A percentile compares a stretch with the other conserved stretches of the same genome.
Evolutionary conservation across 805 yeast species (phyloP).

Genomic region (Pichia heedii): DNA sequence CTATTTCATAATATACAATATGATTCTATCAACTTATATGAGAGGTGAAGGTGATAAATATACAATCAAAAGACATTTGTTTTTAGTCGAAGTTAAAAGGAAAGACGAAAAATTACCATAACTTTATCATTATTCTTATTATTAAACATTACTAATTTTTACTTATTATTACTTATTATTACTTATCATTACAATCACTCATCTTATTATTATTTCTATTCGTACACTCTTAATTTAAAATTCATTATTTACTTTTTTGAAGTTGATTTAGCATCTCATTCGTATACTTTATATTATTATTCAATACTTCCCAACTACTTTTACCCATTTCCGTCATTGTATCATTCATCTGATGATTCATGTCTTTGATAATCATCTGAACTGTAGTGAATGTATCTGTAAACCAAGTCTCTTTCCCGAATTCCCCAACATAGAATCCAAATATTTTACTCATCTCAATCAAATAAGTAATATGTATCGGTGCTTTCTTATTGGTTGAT

Average conservation of each 20-base stretch:
- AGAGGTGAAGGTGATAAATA: constrained; percentile 48
- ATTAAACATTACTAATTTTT: no score
- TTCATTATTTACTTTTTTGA: no score
- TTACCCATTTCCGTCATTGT: neutral
- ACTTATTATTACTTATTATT: no score
- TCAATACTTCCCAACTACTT: no score
- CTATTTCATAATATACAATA: constrained; percentile 70
- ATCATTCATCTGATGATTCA: neutral
- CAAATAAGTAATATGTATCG: constrained; percentile 6
- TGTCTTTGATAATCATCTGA: neutral
- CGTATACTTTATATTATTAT: no score
- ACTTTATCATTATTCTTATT: no score
- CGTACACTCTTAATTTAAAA: no score
- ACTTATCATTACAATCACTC: no score
- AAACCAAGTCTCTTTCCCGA: constrained; percentile 7
- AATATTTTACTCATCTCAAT: constrained; percentile 7
- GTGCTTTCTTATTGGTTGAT: neutral
- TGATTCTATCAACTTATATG: constrained; percentile 63
- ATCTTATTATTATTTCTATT: no score
- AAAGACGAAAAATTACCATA: neutral
- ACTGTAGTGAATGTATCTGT: neutral
- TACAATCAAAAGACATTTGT: constrained; percentile 47
- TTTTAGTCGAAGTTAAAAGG: constrained; percentile 38
- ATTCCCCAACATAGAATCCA: constrained; percentile 5
- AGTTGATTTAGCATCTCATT: no score